Percentiles rank a stretch among this genome's conserved stretches.
These are phyloP conservation scores for Fomitopsis pulvina DNA, from an alignment of 768 basidiomycete genomes.

Conservation along the genomic window DNA sequence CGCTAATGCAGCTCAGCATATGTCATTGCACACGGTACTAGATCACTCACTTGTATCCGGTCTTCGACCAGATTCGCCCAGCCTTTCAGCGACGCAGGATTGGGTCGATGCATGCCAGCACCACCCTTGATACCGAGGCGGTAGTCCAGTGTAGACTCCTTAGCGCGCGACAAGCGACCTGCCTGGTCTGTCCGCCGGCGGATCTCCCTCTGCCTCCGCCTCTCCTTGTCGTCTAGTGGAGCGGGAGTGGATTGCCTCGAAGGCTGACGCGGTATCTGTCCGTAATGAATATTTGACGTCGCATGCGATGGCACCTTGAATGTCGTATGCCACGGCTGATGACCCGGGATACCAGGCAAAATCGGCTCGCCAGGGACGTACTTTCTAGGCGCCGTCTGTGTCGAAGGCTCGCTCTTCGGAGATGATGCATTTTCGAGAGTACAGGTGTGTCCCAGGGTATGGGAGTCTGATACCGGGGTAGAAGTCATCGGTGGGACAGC, in stretches of 20 bases:
- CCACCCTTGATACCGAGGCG: slow-evolving; percentile 47
- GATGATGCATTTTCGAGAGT: background rate
- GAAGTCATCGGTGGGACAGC: slow-evolving; percentile 36
- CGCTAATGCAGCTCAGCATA: slow-evolving; percentile 32
- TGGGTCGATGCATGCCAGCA: slow-evolving; percentile 24
- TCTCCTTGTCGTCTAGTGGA: slow-evolving; percentile 31
- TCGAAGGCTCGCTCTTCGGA: background rate
- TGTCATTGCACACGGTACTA: background rate
- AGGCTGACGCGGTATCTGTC: slow-evolving; percentile 31
- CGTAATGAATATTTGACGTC: slow-evolving; percentile 45
- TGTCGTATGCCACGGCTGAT: slow-evolving; percentile 65
- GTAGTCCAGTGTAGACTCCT: slow-evolving; percentile 74
- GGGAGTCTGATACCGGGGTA: slow-evolving; percentile 7
- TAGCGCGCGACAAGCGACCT: slow-evolving; percentile 53
- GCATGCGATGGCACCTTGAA: slow-evolving; percentile 57
- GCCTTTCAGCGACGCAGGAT: slow-evolving; percentile 62
- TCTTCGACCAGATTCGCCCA: slow-evolving; percentile 76
- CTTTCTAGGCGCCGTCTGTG: slow-evolving; percentile 4
- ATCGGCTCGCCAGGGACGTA: slow-evolving; percentile 37
- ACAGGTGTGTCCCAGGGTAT: background rate
- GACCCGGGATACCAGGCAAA: slow-evolving; percentile 47
- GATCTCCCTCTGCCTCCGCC: slow-evolving; percentile 41
- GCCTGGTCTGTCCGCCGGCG: slow-evolving; percentile 46
- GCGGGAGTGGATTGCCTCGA: slow-evolving; percentile 10
- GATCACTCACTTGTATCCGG: slow-evolving; percentile 57